Base-by-base conservation (phyloP, 2,329 filamentous ascomycete species). In the Stachybotrys echinatus region DNA sequence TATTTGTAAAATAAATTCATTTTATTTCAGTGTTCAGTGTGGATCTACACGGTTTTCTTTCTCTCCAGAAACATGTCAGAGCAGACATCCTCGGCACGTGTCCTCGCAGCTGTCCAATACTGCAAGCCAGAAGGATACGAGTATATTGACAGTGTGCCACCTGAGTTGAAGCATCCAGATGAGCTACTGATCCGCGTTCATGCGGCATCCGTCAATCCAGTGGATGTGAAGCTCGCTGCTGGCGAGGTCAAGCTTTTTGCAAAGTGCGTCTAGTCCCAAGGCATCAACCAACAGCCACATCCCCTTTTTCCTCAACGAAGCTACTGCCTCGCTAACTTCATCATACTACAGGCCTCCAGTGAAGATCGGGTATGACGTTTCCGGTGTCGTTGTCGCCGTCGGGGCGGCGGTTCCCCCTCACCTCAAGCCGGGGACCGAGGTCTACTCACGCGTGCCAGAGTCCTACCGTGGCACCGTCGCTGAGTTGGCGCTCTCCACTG, bases 191-290 rank as follows among this genome's bases (percentile, higher is more conserved):
- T 76, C 38, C 66, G 62, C 45, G 70, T 75, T 8, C 61, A 72
- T 48, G 72, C 73, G 4, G 72, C 72, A 1, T 68, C 66, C 43
- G 61, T 75, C 39, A 75, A 77, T 51, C 71, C 74, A 1, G 60
- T 75, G 3, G 73, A 76, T 58, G 64, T 74, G 4, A 70, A 71
- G 52, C 66, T 65, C 47, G 72, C 70, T 1, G 57, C 58, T 17
- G 71, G 70, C 1, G 52, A 61, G 1, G 50, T 69, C 37, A 72
- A 71, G 14, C 60, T 12, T 60, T 60, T 6, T 12, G 67, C 4
- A 56, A 61, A 42, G 66, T 69, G 42, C 31, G 52, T 66, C 70
- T 53, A 48, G 64, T 48, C 6, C 38, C 38, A 18, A 18, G 38
- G 8, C 7, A 19, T 20, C 42, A 31, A 12, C 27, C 27, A 12